Conservation (phyloP, 257 asterid species). For the Oldenlandia corymbosa region DNA sequence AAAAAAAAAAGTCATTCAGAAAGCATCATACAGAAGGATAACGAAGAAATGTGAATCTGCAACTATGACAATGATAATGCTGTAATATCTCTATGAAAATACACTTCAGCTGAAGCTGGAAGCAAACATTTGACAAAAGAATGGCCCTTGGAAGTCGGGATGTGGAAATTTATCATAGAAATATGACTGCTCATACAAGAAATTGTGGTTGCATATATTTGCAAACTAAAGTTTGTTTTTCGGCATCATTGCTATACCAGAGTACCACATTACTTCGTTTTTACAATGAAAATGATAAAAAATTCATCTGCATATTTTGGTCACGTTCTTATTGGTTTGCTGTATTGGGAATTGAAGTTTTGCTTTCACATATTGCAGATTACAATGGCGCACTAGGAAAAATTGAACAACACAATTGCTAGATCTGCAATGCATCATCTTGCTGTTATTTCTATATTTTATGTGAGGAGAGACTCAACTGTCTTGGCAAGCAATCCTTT, state of each 20-base stretch:
- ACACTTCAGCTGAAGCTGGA: not conserved
- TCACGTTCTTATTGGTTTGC: not conserved
- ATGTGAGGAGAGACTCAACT: not conserved
- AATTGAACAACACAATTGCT: constrained; percentile 10
- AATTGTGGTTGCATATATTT: not conserved
- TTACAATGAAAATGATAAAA: not conserved
- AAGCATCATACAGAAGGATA: not conserved
- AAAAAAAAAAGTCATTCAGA: not conserved
- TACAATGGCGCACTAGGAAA: not conserved
- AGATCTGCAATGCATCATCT: constrained; percentile 7
- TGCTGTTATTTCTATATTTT: constrained; percentile 11
- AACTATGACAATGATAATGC: too few relatives aligned
- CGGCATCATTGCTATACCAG: not conserved
- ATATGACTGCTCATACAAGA: not conserved
- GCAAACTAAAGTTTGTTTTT: not conserved
- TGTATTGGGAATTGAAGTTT: not conserved
- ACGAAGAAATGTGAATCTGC: not conserved
- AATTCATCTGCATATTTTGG: not conserved
- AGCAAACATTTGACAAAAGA: not conserved
- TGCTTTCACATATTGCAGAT: not conserved
- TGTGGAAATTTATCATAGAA: not conserved
- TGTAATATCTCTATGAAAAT: not conserved
- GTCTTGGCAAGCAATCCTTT: constrained; percentile 9
- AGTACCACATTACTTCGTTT: not conserved
- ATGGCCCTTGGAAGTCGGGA: not conserved